Conservation (phyloP, 2,329 filamentous ascomycete species). For the Cytospora leucostoma region DNA sequence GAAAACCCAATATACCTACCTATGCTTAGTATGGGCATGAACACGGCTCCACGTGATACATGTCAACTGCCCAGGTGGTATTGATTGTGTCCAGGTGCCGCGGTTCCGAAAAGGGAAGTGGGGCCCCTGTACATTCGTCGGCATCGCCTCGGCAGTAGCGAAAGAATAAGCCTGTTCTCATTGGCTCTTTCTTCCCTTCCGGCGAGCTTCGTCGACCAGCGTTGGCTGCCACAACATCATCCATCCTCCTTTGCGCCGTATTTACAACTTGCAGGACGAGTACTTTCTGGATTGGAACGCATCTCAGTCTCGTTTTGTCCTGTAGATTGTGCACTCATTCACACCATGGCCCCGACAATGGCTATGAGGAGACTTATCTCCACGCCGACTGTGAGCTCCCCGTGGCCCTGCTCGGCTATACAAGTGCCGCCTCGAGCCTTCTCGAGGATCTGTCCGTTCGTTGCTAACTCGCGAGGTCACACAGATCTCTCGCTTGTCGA, state of each 20-base stretch:
- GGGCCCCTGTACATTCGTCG: slow-evolving; percentile 6
- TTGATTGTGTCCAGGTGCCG: background rate
- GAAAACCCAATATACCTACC: background rate
- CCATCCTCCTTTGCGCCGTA: slow-evolving; percentile 32
- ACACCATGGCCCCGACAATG: slow-evolving; percentile 62
- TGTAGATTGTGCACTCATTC: slow-evolving; percentile 23
- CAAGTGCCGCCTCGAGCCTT: slow-evolving; percentile 12
- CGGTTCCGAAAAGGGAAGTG: background rate
- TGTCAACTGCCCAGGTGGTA: no score
- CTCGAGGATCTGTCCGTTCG: slow-evolving; percentile 17
- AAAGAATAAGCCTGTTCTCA: slow-evolving; percentile 32
- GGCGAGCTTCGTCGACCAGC: slow-evolving; percentile 18
- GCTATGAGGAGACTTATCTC: slow-evolving; percentile 62
- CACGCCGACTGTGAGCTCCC: slow-evolving; percentile 55
- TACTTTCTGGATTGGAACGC: slow-evolving; percentile 32
- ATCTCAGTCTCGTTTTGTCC: slow-evolving; percentile 31
- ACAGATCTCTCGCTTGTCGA: slow-evolving; percentile 65
- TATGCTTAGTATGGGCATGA: background rate
- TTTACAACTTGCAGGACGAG: slow-evolving; percentile 27
- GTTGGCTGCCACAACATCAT: slow-evolving; percentile 33
- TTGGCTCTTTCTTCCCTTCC: slow-evolving; percentile 37
- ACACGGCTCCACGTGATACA: slow-evolving; percentile 6
- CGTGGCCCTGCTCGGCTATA: slow-evolving; percentile 4
- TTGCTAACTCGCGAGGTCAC: slow-evolving; percentile 31
- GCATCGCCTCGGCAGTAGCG: slow-evolving; percentile 22